Conservation (phyloP, 768 basidiomycete genomes). For the Leccinum subtestaceum region DNA sequence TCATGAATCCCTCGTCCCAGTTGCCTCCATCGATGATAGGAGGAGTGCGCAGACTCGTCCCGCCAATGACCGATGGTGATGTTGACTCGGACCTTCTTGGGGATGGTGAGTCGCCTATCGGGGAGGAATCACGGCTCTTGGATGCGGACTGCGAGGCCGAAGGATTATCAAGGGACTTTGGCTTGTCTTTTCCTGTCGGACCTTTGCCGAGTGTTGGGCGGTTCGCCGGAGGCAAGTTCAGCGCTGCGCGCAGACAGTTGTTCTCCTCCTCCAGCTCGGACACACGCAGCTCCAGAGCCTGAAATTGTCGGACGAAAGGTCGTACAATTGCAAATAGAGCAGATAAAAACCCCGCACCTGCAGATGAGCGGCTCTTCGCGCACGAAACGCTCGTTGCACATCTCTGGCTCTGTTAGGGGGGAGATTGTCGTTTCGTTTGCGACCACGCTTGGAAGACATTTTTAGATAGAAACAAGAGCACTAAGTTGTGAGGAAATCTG, state of each 20-base stretch:
- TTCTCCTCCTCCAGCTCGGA: slow-evolving; percentile 85
- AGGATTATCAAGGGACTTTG: slow-evolving; percentile 45
- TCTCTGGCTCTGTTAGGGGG: slow-evolving; percentile 75
- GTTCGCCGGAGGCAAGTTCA: slow-evolving; percentile 72
- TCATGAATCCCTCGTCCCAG: slow-evolving; percentile 59
- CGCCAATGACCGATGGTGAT: slow-evolving; percentile 34
- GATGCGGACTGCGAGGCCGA: slow-evolving; percentile 38
- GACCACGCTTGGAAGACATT: slow-evolving; percentile 86
- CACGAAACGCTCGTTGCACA: slow-evolving; percentile 87
- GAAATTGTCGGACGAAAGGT: slow-evolving; percentile 30
- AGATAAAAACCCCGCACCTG: slow-evolving; percentile 49
- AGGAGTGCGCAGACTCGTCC: slow-evolving; percentile 33
- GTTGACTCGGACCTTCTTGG: slow-evolving; percentile 37
- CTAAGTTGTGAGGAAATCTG: slow-evolving; percentile 12
- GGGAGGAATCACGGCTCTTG: slow-evolving; percentile 65
- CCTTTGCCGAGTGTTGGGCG: slow-evolving; percentile 76
- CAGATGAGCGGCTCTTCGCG: slow-evolving; percentile 83
- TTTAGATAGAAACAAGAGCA: slow-evolving; percentile 16
- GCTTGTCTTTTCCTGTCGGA: slow-evolving; percentile 84
- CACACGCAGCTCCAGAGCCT: slow-evolving; percentile 82
- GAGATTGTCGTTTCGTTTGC: slow-evolving; percentile 68
- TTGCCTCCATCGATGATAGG: slow-evolving; percentile 47
- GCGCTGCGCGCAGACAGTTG: slow-evolving; percentile 61
- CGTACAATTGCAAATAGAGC: slow-evolving; percentile 40
- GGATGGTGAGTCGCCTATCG: slow-evolving; percentile 51